A percentile compares a stretch with the other conserved stretches of the same genome.
These are phyloP conservation scores for Elongisporangium anandrum DNA, from an alignment of 352 stramenopile species.

Conservation along the genomic window DNA sequence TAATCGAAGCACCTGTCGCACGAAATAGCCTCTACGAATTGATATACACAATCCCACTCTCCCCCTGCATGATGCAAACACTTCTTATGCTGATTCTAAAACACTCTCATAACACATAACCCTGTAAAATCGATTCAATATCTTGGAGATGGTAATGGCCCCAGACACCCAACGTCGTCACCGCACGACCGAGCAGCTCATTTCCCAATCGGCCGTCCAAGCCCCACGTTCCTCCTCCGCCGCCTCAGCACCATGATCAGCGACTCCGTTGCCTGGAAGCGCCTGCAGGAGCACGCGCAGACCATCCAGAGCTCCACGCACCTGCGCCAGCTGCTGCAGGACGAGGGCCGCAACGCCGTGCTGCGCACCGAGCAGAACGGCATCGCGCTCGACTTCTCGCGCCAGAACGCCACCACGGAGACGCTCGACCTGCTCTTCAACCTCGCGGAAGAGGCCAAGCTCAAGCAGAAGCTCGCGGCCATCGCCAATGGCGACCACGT, in stretches of 20 bases:
- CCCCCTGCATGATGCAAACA: background rate
- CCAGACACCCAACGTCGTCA: background rate
- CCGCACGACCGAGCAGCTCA: background rate
- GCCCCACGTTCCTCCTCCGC: constrained; percentile 2
- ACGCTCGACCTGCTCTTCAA: constrained; percentile 91
- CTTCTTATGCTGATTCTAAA: too few relatives aligned
- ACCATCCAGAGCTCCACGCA: constrained; percentile 83
- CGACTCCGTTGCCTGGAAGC: constrained; percentile 69
- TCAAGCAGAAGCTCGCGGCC: constrained; percentile 83
- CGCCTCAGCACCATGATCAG: constrained; percentile 51
- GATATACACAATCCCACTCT: background rate
- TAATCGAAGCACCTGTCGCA: background rate
- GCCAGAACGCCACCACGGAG: constrained; percentile 89
- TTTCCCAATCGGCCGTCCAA: constrained; percentile 13
- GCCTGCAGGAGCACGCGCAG: constrained; percentile 63
- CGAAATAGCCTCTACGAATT: background rate
- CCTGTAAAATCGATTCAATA: background rate
- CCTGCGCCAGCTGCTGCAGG: constrained; percentile 87
- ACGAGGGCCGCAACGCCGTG: constrained; percentile 83
- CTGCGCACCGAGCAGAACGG: constrained; percentile 92
- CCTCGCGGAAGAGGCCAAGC: constrained; percentile 84
- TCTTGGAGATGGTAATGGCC: background rate
- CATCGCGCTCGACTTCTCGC: constrained; percentile 94
- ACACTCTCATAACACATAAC: too few relatives aligned
- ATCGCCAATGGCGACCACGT: constrained; percentile 94